These are phyloP conservation scores for Peniophora sp. DNA, from an alignment of 1,284 basidiomycete genomes.

Conservation along the genomic window DNA sequence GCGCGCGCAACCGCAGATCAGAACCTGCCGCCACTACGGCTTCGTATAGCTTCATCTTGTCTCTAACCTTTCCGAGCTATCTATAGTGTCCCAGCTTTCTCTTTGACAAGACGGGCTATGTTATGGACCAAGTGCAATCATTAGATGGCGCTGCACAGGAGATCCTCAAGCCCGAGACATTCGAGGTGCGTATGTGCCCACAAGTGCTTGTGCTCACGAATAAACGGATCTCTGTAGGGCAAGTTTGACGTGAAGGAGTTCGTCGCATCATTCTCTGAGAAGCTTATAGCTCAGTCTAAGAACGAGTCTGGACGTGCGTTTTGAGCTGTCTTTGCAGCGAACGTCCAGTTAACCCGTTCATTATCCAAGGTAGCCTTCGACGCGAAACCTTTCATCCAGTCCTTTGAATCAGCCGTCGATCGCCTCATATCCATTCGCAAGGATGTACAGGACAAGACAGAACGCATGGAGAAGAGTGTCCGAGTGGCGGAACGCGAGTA, in stretches of 20 bases:
- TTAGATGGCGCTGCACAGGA: slow-evolving; percentile 6
- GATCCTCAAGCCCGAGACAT: slow-evolving; percentile 8
- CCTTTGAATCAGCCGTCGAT: slow-evolving; percentile 88
- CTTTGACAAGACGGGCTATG: too few species aligned
- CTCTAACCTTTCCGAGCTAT: too few species aligned
- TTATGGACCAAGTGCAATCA: slow-evolving; percentile 6
- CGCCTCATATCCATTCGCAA: slow-evolving; percentile 78
- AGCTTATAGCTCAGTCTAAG: slow-evolving; percentile 78
- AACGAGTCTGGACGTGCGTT: slow-evolving; percentile 74
- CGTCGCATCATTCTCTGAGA: slow-evolving; percentile 78
- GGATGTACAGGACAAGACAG: slow-evolving; percentile 83
- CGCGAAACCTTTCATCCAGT: slow-evolving; percentile 86
- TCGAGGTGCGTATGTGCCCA: slow-evolving; percentile 9
- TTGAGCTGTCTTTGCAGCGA: not conserved
- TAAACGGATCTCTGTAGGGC: slow-evolving; percentile 39
- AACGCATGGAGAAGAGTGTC: slow-evolving; percentile 89
- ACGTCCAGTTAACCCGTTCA: not conserved
- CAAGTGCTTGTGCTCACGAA: not conserved
- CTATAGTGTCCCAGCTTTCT: too few species aligned
- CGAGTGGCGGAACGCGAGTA: slow-evolving; percentile 90
- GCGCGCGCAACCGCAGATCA: too few species aligned
- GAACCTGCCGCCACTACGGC: too few species aligned
- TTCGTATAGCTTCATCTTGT: too few species aligned
- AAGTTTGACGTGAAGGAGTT: slow-evolving; percentile 93
- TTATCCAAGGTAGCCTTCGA: slow-evolving; percentile 68